Evolutionary conservation across 2,329 filamentous ascomycete species (phyloP), one percentile per base, ranked within the genome.

Genomic region (Colletotrichum orchidophilum): DNA sequence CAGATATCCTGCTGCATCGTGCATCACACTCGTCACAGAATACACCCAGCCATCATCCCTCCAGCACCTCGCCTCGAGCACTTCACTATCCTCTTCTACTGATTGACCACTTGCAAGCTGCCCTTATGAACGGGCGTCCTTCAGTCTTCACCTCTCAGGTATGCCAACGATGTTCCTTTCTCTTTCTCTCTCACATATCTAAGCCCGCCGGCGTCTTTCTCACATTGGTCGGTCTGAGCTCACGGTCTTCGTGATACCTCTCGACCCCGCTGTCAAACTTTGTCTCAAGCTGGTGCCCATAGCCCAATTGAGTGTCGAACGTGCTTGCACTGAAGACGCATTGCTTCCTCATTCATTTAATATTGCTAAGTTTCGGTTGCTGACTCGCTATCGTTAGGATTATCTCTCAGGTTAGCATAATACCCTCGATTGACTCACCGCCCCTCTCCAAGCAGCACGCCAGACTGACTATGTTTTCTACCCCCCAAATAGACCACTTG

Each of bases 131-230:
- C 92, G 92, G 92, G 87, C 91, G 92, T 89, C 88, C 89, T 85
- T 94, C 93, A 84, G 89, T 92, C 83, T 95, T 94, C 87, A 95
- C 93, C 86, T 95, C 93, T 85, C 93, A 95, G 91, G 93, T 94
- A 92, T 74, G 87, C 83, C 60, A 59, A 57, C 33, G 63, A 69
- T 39, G 49, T 60, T 55, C 64, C 54, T 29, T 11, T 26, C 21
- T 31, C 31, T 33, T 29, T 39, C 31, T 39, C n/a, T n/a, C n/a
- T n/a, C n/a, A n/a, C n/a, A n/a, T 24, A 42, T 24, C 12, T 8
- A 9, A 35, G 31, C 24, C 24, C 31, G 18, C 15, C 7, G n/a
- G n/a, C n/a, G n/a, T n/a, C n/a, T n/a, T n/a, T n/a, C n/a, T n/a
- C n/a, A 13, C 12, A 26, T 49, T 64, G 29, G 52, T 53, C 24